Percentiles rank a stretch among this genome's conserved stretches.
Conservation (phyloP, 805 yeast genomes). For the Millerago galiae region DNA sequence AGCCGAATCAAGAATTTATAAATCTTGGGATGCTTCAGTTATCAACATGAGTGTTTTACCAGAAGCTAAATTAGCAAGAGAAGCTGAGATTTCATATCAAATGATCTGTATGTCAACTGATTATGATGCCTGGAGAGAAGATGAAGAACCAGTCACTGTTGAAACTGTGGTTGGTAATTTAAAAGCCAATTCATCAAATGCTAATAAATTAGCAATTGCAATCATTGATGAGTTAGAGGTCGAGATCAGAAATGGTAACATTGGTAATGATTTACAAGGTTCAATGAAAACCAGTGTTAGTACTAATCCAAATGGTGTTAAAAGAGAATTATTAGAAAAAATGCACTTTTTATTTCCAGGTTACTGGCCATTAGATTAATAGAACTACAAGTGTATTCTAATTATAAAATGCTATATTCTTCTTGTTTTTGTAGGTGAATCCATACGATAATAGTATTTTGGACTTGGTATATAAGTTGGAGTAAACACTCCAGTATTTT, state of each 20-base stretch:
- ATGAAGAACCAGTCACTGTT: constrained; percentile 96
- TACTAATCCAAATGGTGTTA: constrained; percentile 68
- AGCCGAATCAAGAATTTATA: constrained; percentile 87
- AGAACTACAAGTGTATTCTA: background rate
- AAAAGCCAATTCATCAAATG: constrained; percentile 81
- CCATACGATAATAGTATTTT: constrained; percentile 26
- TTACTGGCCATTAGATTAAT: constrained; percentile 56
- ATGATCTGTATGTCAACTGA: constrained; percentile 99
- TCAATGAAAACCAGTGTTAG: constrained; percentile 76
- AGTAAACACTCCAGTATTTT: constrained; percentile 6
- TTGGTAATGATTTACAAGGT: constrained; percentile 69
- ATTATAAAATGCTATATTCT: constrained; percentile 9
- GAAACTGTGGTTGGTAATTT: constrained; percentile 91
- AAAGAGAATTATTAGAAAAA: constrained; percentile 65
- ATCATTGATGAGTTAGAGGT: constrained; percentile 63
- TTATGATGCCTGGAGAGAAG: constrained; percentile 97
- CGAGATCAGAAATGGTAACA: constrained; percentile 48
- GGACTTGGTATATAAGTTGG: constrained; percentile 27
- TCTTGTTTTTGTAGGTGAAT: constrained; percentile 26
- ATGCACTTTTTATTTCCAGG: constrained; percentile 89
- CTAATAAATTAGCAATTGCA: constrained; percentile 66
- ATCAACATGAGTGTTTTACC: constrained; percentile 97
- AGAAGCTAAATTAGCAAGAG: constrained; percentile 95
- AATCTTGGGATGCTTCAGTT: constrained; percentile 86
- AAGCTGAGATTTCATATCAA: constrained; percentile 94